Base-by-base conservation (phyloP, 1,284 basidiomycete genomes). In the Xerocomus amazonicus region DNA sequence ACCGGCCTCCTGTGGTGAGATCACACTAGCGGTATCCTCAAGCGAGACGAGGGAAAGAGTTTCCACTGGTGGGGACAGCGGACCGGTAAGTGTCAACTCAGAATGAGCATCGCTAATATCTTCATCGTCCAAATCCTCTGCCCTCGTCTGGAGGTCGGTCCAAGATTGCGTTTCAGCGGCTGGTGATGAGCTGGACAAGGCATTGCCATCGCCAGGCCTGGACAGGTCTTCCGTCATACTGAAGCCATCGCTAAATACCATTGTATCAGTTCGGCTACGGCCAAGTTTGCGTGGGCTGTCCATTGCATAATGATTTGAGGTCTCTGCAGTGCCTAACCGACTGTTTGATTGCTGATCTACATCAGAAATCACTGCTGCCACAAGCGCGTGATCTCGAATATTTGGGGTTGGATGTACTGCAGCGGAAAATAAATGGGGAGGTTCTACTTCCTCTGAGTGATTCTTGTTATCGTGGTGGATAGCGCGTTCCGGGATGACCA, bases 221-320 rank as follows among this genome's bases (percentile, higher is more conserved):
- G 72, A 63, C 6, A 75, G 54, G 53, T 79, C 76, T 50, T 78
- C 76, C 5, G 64, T 66, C 38, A 75, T 54, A 45, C 48, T 68
- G 45, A 59, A 71, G 0, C 67, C 76, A 45, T 87, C 85, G 56
- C 77, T 81, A 58, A 80, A 78, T 17, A 89, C 79, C 87, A 90
- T 89, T 12, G 87, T 90, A 58, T 87, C 87, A 14, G 86, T 90
- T 47, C 86, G 69, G 54, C 66, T 79, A 32, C 86, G 72, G 0
- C 84, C 84, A 13, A 76, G 60, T 57, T 73, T 78, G 14, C 81
- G 67, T 39, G 81, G 76, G 63, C 78, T 81, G 43, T 75, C 73
- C 31, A 63, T 69, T 28, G 69, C 67, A 27, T 57, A 32, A 4
- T 58, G 51, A 16, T 28, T 51, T 42, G 44, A 46, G 9, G 47